Base-by-base conservation (phyloP, 768 basidiomycete genomes). In the Lactifluus subvellereus region DNA sequence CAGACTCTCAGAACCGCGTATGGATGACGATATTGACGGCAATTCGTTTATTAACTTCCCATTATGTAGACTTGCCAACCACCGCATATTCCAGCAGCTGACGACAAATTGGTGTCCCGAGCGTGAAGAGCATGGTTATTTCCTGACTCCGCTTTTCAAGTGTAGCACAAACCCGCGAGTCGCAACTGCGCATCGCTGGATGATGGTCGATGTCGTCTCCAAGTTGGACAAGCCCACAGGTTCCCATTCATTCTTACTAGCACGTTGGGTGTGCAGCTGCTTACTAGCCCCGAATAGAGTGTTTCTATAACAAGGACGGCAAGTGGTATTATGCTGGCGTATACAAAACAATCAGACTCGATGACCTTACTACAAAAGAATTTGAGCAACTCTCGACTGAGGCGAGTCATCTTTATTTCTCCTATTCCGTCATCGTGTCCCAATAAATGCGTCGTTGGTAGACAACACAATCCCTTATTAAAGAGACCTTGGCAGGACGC, bases 281-380 rank as follows among this genome's bases (percentile, higher is more conserved):
- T 57, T 38, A 40, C 40, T 43, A 22, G 61, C 51, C 40, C 38
- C n/a, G 49, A 20, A 16, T 61, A 89, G 89, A 91, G 70, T 91
- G 88, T 66, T 91, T 91, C 72, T 91, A 84, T 68, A 87, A 85
- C 72, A 89, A 85, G 71, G 87, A 89, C 59, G 87, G 86, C 8
- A 82, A 83, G 62, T 91, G 88, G 87, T 91, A 91, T 71, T 91
- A 91, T 64, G 89, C 89, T 13, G 89, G 89, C n/a, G 79, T 82
- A 4, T 91, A 91, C 74, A 82, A 79, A 58, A 81, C 81, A 1
- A 84, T 91, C 70, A 75, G 78, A 57, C 78, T 91, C 54, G 84
- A 84, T 32, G 82, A 88, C 60, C 75, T 91, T 14, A 83, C 83
- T 0, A 73, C 77, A 8, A 82, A 82, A 59, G 89, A 91, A 71